A percentile compares a stretch with the other conserved stretches of the same genome.
Evolutionary conservation across 1,139 yeast genomes (phyloP).

Genomic region (Yamadazyma diospyri): DNA sequence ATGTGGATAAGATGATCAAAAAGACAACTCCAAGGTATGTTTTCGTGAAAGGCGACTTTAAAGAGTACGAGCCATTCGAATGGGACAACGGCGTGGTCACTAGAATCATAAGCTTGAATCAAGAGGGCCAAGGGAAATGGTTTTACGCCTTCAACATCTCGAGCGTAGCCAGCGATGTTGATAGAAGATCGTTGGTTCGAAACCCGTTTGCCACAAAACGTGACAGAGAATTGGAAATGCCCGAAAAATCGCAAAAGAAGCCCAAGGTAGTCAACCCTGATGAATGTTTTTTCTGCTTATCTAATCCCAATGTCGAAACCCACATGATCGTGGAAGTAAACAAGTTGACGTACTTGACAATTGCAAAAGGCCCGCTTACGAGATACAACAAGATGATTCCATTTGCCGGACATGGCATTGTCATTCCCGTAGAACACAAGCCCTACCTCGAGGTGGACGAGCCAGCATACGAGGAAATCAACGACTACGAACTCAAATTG

Average conservation of each 20-base stretch:
- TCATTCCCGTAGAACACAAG: conserved; percentile 78
- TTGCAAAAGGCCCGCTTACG: conserved; percentile 86
- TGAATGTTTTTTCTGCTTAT: conserved; percentile 78
- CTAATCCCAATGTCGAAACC: conserved; percentile 73
- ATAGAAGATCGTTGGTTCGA: conserved; percentile 3
- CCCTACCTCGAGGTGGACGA: conserved; percentile 38
- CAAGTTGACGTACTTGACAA: conserved; percentile 60
- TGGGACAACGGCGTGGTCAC: conserved; percentile 47
- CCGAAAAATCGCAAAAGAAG: conserved; percentile 15
- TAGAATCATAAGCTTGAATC: conserved; percentile 62
- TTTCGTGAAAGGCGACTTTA: conserved; percentile 52
- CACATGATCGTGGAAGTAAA: conserved; percentile 83
- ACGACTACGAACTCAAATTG: conserved; percentile 41
- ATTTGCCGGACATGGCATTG: conserved; percentile 78
- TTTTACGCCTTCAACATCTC: conserved; percentile 63
- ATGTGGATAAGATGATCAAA: conserved; percentile 47
- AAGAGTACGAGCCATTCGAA: conserved; percentile 56
- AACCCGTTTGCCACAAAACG: conserved; percentile 37
- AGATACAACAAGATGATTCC: conserved; percentile 39
- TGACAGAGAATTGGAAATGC: conserved; percentile 6
- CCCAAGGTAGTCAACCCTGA: conserved; percentile 46
- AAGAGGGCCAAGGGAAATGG: conserved; percentile 64
- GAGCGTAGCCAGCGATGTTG: conserved; percentile 10
- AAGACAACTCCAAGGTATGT: conserved; percentile 58
- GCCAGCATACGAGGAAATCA: conserved; percentile 23